Conservation (phyloP, 1,139 yeast species). For the Saccharomyces hybrid region DNA sequence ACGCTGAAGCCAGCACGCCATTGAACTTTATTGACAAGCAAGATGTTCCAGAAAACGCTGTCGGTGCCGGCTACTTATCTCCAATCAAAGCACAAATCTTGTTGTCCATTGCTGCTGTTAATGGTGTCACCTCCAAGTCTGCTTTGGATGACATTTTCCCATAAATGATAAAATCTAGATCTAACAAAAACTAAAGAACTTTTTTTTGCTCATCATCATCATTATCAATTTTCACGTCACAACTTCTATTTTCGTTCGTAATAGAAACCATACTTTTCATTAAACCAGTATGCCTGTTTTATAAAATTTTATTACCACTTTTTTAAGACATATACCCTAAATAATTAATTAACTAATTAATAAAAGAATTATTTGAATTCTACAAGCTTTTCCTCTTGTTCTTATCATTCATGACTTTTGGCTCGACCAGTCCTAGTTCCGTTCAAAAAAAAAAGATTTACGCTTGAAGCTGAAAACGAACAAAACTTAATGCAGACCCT, state of each 20-base stretch:
- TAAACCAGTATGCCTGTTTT: neutral
- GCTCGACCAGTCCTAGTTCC: too few species aligned
- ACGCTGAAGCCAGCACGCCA: slow-evolving; percentile 15
- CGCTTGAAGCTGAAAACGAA: too few species aligned
- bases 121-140: slow-evolving; percentile 18
- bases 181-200: neutral
- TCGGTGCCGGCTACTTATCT: slow-evolving; percentile 27
- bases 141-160: slow-evolving; percentile 14
- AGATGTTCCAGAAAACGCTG: slow-evolving; percentile 23
- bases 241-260: neutral
- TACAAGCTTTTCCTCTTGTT: neutral
- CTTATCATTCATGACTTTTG: too few species aligned
- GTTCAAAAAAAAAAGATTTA: too few species aligned
- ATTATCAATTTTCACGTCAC: neutral
- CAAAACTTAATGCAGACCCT: too few species aligned
- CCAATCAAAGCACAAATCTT: slow-evolving; percentile 29
- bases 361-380: neutral
- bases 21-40: slow-evolving; percentile 12
- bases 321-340: neutral
- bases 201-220: neutral
- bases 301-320: neutral
- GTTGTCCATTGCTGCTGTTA: slow-evolving; percentile 24
- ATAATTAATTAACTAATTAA: neutral
- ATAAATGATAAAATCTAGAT: slow-evolving; percentile 2
- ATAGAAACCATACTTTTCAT: neutral